These are phyloP conservation scores for Penicillium canariense DNA, from an alignment of 495 filamentous ascomycete genomes.

Conservation along the genomic window DNA sequence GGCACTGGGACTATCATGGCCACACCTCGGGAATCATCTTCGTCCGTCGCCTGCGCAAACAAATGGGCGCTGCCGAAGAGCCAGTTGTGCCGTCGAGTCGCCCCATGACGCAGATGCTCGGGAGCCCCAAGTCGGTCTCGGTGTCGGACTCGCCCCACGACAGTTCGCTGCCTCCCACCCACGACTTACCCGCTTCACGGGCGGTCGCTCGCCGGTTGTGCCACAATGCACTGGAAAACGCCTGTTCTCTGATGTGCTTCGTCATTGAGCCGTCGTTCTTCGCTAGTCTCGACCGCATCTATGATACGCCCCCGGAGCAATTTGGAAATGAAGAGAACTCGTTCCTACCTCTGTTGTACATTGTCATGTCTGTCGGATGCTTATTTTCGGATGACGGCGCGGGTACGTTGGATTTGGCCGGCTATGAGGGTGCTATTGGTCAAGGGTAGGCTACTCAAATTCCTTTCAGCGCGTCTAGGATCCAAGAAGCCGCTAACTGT, in stretches of 20 bases:
- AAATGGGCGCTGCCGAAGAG: conserved; percentile 64
- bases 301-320: conserved; percentile 65
- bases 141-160: conserved; percentile 60
- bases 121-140: conserved; percentile 67
- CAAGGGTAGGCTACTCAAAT: conserved; percentile 60
- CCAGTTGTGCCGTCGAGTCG: conserved; percentile 28
- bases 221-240: conserved; percentile 76
- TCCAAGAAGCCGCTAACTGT: neutral
- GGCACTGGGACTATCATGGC: conserved; percentile 93
- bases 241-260: conserved; percentile 77
- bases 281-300: conserved; percentile 72
- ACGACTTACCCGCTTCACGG: conserved; percentile 70
- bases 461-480: too few species aligned
- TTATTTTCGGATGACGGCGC: conserved; percentile 63
- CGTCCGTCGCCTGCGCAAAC: conserved; percentile 77
- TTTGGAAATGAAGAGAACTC: conserved; percentile 72
- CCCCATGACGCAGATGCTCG: conserved; percentile 54
- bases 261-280: conserved; percentile 89
- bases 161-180: conserved; percentile 48
- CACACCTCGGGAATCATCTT: conserved; percentile 90
- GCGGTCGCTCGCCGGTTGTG: conserved; percentile 67
- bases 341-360: conserved; percentile 81
- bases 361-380: conserved; percentile 80
- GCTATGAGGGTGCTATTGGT: conserved; percentile 71
- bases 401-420: conserved; percentile 48